Evolutionary conservation across 257 asterid species (phyloP).

Genomic region (Solanum commersonii): DNA sequence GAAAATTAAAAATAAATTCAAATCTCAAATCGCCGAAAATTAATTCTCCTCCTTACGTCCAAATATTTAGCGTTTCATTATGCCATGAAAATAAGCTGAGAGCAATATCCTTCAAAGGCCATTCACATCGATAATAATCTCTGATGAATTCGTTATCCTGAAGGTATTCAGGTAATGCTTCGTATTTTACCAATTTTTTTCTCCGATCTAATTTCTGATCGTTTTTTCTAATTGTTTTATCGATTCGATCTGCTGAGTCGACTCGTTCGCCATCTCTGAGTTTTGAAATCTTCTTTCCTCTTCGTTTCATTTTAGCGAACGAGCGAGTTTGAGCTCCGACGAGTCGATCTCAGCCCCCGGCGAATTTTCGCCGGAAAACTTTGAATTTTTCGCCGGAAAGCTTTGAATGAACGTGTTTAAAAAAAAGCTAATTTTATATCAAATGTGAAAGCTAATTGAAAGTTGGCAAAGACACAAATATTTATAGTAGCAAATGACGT

Average conservation of each 20-base stretch:
- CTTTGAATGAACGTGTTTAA: background rate
- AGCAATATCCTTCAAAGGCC: conserved; percentile 68
- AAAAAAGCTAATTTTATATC: background rate
- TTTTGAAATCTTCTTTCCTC: conserved; percentile 13
- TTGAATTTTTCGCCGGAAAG: background rate
- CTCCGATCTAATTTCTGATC: background rate
- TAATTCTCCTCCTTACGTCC: conserved; percentile 55
- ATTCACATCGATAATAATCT: conserved; percentile 79
- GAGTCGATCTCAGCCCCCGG: background rate
- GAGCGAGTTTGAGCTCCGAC: background rate
- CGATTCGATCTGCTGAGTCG: background rate
- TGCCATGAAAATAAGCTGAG: conserved; percentile 79
- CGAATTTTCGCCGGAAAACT: background rate
- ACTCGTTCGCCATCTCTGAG: background rate
- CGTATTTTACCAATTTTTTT: conserved; percentile 41
- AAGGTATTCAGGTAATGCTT: conserved; percentile 75
- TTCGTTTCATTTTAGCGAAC: background rate
- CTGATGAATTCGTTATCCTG: conserved; percentile 77
- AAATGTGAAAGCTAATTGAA: background rate
- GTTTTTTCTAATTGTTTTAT: background rate
- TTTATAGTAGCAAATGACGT: background rate
- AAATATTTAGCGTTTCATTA: conserved; percentile 81
- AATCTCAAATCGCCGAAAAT: background rate
- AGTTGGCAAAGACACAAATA: background rate
- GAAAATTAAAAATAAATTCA: background rate